Evolutionary conservation across 768 basidiomycete species (phyloP), one percentile per base, ranked within the genome.

Genomic region (Mycena chlorophos): DNA sequence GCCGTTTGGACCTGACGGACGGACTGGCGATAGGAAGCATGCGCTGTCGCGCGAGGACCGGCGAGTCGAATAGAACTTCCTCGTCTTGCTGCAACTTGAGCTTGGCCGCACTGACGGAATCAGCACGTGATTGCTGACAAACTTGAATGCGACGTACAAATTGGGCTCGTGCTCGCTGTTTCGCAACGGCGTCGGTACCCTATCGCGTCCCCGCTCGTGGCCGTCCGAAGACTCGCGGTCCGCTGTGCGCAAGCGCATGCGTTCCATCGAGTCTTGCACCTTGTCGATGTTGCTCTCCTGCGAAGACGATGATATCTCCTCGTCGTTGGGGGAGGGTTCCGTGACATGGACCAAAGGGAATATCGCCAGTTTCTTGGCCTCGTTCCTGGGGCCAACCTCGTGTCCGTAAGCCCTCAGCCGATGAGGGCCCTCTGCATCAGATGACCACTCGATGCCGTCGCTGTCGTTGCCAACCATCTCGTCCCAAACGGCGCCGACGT

Each of bases 401-500:
- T 74, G 69, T 5, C 64, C 49, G 23, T 49, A 55, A 43, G 55
- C 23, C 17, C 27, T 55, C 20, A 48, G 40, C 22, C 58, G 56
- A 60, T 57, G 48, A 64, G 68, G 64, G 13, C 69, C 73, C 47
- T 78, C 73, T 2, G 73, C 77, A 46, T 82, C 78, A 5, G 72
- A 71, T 14, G 79, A 78, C 84, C 85, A 86, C 12, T 70, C 72
- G n/a, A 85, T 69, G 22, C 73, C 80, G 55, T 83, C 72, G 10
- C 69, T 72, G 4, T 71, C 73, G 29, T 59, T 48, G 23, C 62
- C 63, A 4, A 78, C 73, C 14, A 82, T 67, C 10, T 72, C 73
- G 48, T 85, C 82, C 82, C 85, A 86, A 13, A 73, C 73, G 3
- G 74, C 74, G 23, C 80, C 78, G 1, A 86, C 73, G 46, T 84